These are phyloP conservation scores for Aspergillus vadensis DNA, from an alignment of 2,329 filamentous ascomycete species.

Conservation along the genomic window DNA sequence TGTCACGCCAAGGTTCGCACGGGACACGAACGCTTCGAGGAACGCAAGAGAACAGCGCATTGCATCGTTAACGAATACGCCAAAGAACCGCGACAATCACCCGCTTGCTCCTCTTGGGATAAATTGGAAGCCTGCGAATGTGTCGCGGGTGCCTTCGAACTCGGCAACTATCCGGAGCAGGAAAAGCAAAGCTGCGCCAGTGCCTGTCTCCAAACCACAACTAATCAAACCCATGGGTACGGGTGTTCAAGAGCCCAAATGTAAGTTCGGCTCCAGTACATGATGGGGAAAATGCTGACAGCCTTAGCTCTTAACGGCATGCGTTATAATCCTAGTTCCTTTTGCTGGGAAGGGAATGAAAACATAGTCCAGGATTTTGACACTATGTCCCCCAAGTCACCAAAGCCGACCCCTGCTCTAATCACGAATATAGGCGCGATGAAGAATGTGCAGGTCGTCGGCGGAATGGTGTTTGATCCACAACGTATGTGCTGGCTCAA, in stretches of 20 bases:
- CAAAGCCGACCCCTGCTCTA: constrained; percentile 62
- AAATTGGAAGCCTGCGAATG: constrained; percentile 62
- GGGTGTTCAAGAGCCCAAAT: constrained; percentile 73
- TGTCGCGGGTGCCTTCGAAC: constrained; percentile 53
- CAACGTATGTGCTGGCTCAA: constrained; percentile 98
- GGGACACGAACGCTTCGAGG: constrained; percentile 66
- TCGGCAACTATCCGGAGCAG: constrained; percentile 53
- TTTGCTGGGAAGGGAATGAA: constrained; percentile 95
- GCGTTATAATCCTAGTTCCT: constrained; percentile 87
- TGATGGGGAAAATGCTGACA: constrained; percentile 12
- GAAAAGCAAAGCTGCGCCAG: constrained; percentile 38
- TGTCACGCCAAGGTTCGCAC: constrained; percentile 63
- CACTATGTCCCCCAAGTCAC: constrained; percentile 45
- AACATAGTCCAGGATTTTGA: constrained; percentile 79
- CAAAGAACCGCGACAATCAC: constrained; percentile 43
- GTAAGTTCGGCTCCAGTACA: constrained; percentile 55
- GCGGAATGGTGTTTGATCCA: constrained; percentile 98
- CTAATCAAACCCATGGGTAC: constrained; percentile 82
- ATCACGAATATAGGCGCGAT: constrained; percentile 87
- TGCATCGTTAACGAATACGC: constrained; percentile 43
- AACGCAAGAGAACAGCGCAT: constrained; percentile 65
- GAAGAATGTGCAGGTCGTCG: constrained; percentile 88
- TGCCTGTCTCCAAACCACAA: constrained; percentile 66
- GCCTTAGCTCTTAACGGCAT: constrained; percentile 82
- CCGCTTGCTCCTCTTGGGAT: constrained; percentile 56